A percentile compares a stretch with the other conserved stretches of the same genome.
phyloP scores from a whole-genome alignment of 2,329 filamentous ascomycete genomes.

The Aschersonia sp. region DNA sequence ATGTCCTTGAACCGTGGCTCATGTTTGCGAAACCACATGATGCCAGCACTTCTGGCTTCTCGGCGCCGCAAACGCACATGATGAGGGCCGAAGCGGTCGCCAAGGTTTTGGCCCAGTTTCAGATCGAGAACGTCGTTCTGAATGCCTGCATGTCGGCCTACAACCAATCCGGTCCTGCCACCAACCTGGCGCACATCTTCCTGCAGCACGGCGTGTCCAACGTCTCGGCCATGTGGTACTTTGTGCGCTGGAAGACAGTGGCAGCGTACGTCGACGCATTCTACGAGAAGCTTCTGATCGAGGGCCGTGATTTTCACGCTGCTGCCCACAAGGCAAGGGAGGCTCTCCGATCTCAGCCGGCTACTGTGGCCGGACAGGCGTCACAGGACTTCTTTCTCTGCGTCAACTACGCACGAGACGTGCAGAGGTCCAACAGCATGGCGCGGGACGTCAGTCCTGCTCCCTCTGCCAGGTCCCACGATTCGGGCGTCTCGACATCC shows the following conservation, averaged over 20 bases:
- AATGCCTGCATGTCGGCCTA: slow-evolving; percentile 15
- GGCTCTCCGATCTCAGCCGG: slow-evolving; percentile 10
- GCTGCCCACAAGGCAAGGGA: slow-evolving; percentile 14
- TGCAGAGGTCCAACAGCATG: slow-evolving; percentile 6
- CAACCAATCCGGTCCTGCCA: slow-evolving; percentile 9
- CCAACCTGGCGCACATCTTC: slow-evolving; percentile 14
- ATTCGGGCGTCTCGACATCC: slow-evolving; percentile 9
- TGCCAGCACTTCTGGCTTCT: slow-evolving; percentile 5
- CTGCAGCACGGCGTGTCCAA: slow-evolving; percentile 12
- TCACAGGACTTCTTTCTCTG: slow-evolving; percentile 16
- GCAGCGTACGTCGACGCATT: slow-evolving; percentile 13
- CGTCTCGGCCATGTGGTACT: slow-evolving; percentile 16
- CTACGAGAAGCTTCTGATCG: slow-evolving; percentile 12
- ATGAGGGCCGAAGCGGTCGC: slow-evolving; percentile 11
- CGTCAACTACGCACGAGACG: slow-evolving; percentile 13
- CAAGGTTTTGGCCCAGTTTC: slow-evolving; percentile 9
- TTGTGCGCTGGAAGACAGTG: slow-evolving; percentile 14
- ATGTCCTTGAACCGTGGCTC: slow-evolving; percentile 9
- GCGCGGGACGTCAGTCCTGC: slow-evolving; percentile 9
- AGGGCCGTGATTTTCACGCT: slow-evolving; percentile 12
- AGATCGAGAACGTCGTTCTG: slow-evolving; percentile 14
- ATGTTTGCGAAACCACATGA: slow-evolving; percentile 11
- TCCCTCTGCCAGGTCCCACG: slow-evolving; percentile 9
- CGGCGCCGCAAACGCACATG: slow-evolving; percentile 10
- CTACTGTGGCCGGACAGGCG: slow-evolving; percentile 7